A percentile compares a stretch with the other conserved stretches of the same genome.
Evolutionary conservation across 108 stramenopile genomes (phyloP).

Genomic region (Skeletonema grethae): DNA sequence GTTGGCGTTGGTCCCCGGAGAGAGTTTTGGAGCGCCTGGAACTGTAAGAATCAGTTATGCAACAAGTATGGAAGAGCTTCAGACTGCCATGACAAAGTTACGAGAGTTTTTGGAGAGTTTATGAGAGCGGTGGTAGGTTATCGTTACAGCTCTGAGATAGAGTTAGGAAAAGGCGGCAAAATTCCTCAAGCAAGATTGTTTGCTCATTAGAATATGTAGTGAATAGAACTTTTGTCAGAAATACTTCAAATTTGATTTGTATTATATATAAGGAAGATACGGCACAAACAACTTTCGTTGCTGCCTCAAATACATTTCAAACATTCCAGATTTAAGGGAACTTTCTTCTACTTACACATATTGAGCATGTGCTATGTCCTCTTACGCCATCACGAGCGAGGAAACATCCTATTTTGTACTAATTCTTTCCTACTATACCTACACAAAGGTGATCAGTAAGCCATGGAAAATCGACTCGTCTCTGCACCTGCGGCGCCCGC

Average conservation of each 20-base stretch:
- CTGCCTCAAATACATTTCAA: neutral
- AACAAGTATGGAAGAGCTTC: constrained; percentile 89
- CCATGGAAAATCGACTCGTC: constrained; percentile 35
- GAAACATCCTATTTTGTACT: neutral
- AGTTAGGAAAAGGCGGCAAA: neutral
- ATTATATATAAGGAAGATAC: neutral
- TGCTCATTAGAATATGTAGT: neutral
- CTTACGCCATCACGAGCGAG: neutral
- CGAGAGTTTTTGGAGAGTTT: constrained; percentile 57
- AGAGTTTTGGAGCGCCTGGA: constrained; percentile 90
- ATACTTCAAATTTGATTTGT: neutral
- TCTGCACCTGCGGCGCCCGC: constrained; percentile 28
- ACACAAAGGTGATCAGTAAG: constrained; percentile 9
- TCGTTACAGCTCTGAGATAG: neutral
- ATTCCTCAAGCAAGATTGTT: neutral
- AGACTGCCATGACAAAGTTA: constrained; percentile 77
- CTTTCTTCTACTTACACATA: neutral
- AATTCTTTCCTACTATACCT: neutral
- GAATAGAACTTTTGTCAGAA: neutral
- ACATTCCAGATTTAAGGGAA: neutral
- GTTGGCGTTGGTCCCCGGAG: constrained; percentile 95
- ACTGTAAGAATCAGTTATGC: constrained; percentile 95
- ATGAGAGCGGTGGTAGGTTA: neutral
- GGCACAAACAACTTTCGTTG: no score
- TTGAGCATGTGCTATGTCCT: neutral